Base-by-base conservation (phyloP, 73 alveolate genomes). In the Paramecium biaurelia region DNA sequence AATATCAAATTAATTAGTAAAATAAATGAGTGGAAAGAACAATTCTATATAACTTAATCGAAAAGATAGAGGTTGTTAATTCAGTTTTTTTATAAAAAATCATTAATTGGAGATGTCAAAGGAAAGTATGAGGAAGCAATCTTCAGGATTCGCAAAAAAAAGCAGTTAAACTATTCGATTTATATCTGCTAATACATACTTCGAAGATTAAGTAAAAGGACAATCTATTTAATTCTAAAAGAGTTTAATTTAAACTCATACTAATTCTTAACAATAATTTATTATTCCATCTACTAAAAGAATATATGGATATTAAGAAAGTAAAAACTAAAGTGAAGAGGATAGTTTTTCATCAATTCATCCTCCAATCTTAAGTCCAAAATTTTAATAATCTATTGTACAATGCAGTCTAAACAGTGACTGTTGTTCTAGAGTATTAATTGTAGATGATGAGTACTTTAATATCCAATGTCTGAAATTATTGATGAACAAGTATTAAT, bases 391-490 rank as follows among this genome's bases (percentile, higher is more conserved):
- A 23, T 79, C 45, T 11, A 41, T 45, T 4, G 74, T 43, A 21
- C 45, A 43, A 24, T 79, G 56, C 32, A 43, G 67, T 34, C 58
- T 74, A 1, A 74, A 74, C 18, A 74, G 87, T 74, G 59, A 79
- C 28, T 79, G 90, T 42, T 79, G 90, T 79, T 38, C 42, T 24
- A 79, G 72, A 47, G 56, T 79, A 43, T 47, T 79, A 79, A 79
- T 79, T 38, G 90, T 79, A 21, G 90, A 79, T 45, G 90, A 79
- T 8, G 90, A 79, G 18, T 79, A 79, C 56, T 79, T 79, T n/a
- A 79, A 79, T 47, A 79, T 79, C 10, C 14, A 30, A 43, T 41
- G 76, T 45, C 15, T 79, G 21, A 47, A 79, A 79, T 23, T 45
- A 47, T 11, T 79, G 7, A 79, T 79, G 72, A 43, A 12, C 15